Evolutionary conservation across 2,329 filamentous ascomycete genomes (phyloP).

Genomic region (Sphaerulina vaccinii): DNA sequence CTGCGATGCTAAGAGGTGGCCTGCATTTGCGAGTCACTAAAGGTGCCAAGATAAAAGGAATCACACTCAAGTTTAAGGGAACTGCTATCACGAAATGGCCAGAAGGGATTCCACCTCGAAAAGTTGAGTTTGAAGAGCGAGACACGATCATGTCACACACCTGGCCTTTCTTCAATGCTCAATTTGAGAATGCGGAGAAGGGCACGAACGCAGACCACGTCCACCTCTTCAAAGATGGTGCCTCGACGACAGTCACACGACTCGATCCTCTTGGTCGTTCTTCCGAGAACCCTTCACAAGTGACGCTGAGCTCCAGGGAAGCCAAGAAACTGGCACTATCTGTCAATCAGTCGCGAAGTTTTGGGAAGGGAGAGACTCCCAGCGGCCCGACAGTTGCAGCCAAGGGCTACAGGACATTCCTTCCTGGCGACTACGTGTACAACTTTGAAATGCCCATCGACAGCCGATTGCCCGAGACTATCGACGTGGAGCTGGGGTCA

Average conservation of each 20-base stretch:
- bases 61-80: slow-evolving; percentile 82
- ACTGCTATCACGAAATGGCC: slow-evolving; percentile 92
- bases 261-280: slow-evolving; percentile 33
- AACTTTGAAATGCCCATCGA: slow-evolving; percentile 83
- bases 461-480: slow-evolving; percentile 76
- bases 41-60: slow-evolving; percentile 86
- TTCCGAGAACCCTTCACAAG: slow-evolving; percentile 42
- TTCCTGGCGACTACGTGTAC: slow-evolving; percentile 70
- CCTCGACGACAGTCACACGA: slow-evolving; percentile 36
- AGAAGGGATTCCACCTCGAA: slow-evolving; percentile 85
- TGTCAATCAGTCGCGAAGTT: slow-evolving; percentile 79
- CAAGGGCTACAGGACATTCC: slow-evolving; percentile 84
- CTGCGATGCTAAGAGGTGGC: slow-evolving; percentile 81
- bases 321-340: slow-evolving; percentile 72
- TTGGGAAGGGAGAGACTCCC: slow-evolving; percentile 72
- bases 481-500: slow-evolving; percentile 79
- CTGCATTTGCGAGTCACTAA: slow-evolving; percentile 81
- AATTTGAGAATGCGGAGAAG: slow-evolving; percentile 58
- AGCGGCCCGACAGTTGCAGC: slow-evolving; percentile 60
- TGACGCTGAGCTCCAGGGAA: slow-evolving; percentile 50
- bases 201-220: slow-evolving; percentile 64
- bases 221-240: slow-evolving; percentile 51
- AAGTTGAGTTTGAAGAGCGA: slow-evolving; percentile 78
- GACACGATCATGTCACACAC: slow-evolving; percentile 85
- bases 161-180: slow-evolving; percentile 87